Conservation (phyloP, 2,329 filamentous ascomycete species). For the Aaosphaeria arxii region DNA sequence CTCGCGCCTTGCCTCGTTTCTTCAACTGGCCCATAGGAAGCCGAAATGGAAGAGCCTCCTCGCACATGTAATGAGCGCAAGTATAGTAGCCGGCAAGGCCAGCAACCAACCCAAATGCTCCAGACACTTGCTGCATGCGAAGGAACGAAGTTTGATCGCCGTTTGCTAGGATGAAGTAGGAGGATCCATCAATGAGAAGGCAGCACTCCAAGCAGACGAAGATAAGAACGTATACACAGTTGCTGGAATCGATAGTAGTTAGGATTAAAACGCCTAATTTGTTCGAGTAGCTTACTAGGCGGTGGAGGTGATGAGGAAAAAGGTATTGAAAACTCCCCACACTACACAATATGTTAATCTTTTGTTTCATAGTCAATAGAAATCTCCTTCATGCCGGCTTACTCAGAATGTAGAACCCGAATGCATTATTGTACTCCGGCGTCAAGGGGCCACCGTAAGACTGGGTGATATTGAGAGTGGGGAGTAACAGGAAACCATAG, state of each 20-base stretch:
- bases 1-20: too few relatives aligned
- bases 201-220: not conserved
- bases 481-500: conserved; percentile 49
- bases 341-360: conserved; percentile 18
- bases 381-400: conserved; percentile 11
- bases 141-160: not conserved
- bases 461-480: conserved; percentile 44
- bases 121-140: not conserved
- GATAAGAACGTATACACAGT: not conserved
- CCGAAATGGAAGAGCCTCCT: not conserved
- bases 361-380: not conserved
- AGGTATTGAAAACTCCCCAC: conserved; percentile 48
- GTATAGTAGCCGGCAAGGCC: not conserved
- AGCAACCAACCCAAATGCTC: conserved; percentile 18
- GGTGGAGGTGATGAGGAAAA: conserved; percentile 44
- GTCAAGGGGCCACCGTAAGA: conserved; percentile 43
- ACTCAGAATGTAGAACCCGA: conserved; percentile 50
- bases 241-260: not conserved
- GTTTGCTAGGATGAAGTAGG: not conserved
- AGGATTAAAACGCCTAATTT: too few relatives aligned
- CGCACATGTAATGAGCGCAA: not conserved
- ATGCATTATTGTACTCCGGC: conserved; percentile 46
- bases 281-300: not conserved
- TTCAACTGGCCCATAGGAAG: not conserved
- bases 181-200: not conserved